Evolutionary conservation across 2,329 filamentous ascomycete genomes (phyloP), one percentile per base, ranked within the genome.

Genomic region (Helotiales sp.): DNA sequence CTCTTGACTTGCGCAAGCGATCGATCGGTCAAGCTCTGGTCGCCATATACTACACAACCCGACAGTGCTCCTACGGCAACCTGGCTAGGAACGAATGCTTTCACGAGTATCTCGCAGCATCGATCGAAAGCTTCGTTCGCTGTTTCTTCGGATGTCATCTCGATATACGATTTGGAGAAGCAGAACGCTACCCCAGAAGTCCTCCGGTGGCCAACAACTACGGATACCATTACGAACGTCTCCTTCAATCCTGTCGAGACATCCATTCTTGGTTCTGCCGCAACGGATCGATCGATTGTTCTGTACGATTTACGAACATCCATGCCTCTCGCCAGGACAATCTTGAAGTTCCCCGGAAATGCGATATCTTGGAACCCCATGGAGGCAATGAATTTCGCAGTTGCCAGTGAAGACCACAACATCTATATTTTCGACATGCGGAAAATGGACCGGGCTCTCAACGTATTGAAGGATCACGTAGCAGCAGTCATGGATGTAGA

Each of bases 221-320:
- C 92, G 66, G 96, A 97, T 79, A 98, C 96, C 3, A 96, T 98
- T 79, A 97, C 89, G 50, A 86, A 91, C 13, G 87, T 97, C 66
- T 86, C 92, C 49, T 97, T 98, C 83, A 99, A 98, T 81, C 91
- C 96, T 77, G 91, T 92, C 43, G 96, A 99, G 82, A 97, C 95
- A 0, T 96, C 93, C 0, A 88, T 99, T 50, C 83, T 99, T 32
- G 96, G 90, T 7, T 96, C 93, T 0, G 91, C 91, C 69, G 93
- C 92, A 40, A 92, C 90, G 10, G 96, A 99, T 77, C 88, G 95
- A 70, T 92, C 91, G 30, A 82, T 99, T 68, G 90, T 97, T 49
- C 86, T 99, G 69, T 98, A 97, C 80, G 96, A 99, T 77, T 85
- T 98, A 54, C 89, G 96, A 61, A 97, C 95, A 13, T 91, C 89